phyloP scores from a whole-genome alignment of 2,329 filamentous ascomycete genomes.

The Didymella exigua region DNA sequence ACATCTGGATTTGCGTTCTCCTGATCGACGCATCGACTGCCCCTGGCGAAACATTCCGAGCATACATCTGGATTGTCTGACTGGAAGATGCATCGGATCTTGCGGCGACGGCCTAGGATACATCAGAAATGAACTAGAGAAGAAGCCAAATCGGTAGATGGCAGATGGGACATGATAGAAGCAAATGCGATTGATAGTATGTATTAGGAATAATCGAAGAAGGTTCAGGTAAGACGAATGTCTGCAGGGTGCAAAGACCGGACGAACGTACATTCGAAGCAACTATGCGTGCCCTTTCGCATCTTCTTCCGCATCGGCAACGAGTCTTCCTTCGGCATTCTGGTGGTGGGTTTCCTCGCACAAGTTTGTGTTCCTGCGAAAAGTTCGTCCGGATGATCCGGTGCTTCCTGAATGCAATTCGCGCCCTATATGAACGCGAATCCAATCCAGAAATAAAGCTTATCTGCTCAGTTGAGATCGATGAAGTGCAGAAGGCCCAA shows the following conservation, averaged over 20 bases:
- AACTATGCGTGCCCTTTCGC: conserved; percentile 53
- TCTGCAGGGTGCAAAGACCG: conserved; percentile 5
- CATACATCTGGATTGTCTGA: conserved; percentile 50
- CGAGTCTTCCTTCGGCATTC: conserved; percentile 46
- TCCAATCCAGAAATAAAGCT: background rate
- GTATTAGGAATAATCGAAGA: background rate
- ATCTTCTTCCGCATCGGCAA: conserved; percentile 49
- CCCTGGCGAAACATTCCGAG: conserved; percentile 54
- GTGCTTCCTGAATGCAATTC: background rate
- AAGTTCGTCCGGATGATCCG: conserved; percentile 29
- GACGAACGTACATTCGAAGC: conserved; percentile 51
- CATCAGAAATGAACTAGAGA: conserved; percentile 28
- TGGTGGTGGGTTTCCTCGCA: conserved; percentile 19
- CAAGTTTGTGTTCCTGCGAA: conserved; percentile 15
- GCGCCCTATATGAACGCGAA: conserved; percentile 7
- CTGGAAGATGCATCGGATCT: conserved; percentile 56
- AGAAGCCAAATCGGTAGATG: background rate
- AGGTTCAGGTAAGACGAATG: conserved; percentile 3
- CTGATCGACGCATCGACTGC: conserved; percentile 54
- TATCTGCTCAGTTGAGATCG: background rate
- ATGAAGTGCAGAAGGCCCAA: background rate
- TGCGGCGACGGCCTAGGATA: conserved; percentile 53
- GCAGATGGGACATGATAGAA: background rate
- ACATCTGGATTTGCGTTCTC: conserved; percentile 49
- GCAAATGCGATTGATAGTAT: conserved; percentile 10